Base-by-base conservation (phyloP, 1,284 basidiomycete species). In the Ceratobasidium sp. region DNA sequence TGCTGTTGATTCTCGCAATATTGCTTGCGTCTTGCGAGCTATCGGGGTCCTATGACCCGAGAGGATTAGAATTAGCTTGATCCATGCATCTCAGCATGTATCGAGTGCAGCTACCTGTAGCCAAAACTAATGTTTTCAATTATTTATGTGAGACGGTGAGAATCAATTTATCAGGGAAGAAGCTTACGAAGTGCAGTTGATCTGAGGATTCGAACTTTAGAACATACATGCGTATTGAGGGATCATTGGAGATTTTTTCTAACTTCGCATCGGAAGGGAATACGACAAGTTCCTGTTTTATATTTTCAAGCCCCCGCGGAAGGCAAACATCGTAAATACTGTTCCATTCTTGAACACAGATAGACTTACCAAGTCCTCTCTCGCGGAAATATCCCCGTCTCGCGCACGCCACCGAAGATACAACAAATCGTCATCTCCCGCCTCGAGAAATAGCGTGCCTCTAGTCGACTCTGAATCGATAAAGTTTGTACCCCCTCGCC, bases 141-240 rank as follows among this genome's bases (percentile, higher is more conserved):
- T 33, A 7, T n/a, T 27, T 21, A 14, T 47, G 8, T 39, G 16
- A 29, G 41, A 2, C 23, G 64, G 41, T 52, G 16, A 62, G 49
- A 74, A 69, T 69, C 71, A 47, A 6, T n/a, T 6, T 21, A 4
- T 6, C 42, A 7, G 47, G 47, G 11, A 27, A 42, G 29, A 23
- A 58, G 83, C 90, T 76, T 73, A 92, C 90, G 75, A 93, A 93
- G 75, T 91, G 88, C 70, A 84, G 83, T 74, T 91, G 87, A 74
- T 89, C 82, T 16, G 90, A 91, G 5, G 88, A 90, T 1, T 86
- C 85, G 78, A 92, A 92, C 77, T 88, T 90, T 74, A 92, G 84
- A 69, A 91, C 88, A 74, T 87, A 91, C 3, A 87, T 84, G 70
- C 90, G 81, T 16, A 88, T 88, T 67, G 79, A 79, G 2, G 80